phyloP scores from a whole-genome alignment of 139 green algal genomes.

The Pseudopediastrum boryanum region DNA sequence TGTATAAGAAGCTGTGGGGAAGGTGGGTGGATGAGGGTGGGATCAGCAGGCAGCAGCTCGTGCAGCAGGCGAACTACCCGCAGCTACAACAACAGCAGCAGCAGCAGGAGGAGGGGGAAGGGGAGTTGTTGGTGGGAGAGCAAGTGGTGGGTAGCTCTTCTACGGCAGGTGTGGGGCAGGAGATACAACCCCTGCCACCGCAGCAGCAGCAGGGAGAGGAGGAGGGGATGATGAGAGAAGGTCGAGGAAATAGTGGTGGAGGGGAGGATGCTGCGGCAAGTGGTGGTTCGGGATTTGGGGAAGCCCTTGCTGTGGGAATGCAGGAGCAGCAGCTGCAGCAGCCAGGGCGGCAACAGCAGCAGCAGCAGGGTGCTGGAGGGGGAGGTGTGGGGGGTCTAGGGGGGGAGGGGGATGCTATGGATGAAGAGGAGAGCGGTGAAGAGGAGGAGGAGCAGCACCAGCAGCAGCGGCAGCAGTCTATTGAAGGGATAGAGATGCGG shows the following conservation, averaged over 20 bases:
- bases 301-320: no score
- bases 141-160: background rate
- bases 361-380: no score
- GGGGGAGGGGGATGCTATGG: no score
- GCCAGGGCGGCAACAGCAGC: no score
- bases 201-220: background rate
- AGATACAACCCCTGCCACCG: background rate
- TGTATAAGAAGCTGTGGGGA: constrained; percentile 79
- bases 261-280: no score
- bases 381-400: no score
- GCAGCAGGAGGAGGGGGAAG: background rate
- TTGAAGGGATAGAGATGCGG: no score
- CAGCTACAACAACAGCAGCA: background rate
- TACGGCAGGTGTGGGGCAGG: background rate
- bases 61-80: background rate
- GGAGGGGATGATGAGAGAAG: background rate
- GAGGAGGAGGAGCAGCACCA: background rate
- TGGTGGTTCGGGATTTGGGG: no score
- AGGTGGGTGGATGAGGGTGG: constrained; percentile 41
- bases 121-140: background rate
- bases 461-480: background rate
- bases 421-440: background rate
- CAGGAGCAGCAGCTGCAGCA: no score
- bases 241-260: no score
- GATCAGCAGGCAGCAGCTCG: background rate